A percentile compares a stretch with the other conserved stretches of the same genome.
These are phyloP conservation scores for Tieghemostelium lacteum DNA, from an alignment of 78 protist genomes.

Conservation along the genomic window DNA sequence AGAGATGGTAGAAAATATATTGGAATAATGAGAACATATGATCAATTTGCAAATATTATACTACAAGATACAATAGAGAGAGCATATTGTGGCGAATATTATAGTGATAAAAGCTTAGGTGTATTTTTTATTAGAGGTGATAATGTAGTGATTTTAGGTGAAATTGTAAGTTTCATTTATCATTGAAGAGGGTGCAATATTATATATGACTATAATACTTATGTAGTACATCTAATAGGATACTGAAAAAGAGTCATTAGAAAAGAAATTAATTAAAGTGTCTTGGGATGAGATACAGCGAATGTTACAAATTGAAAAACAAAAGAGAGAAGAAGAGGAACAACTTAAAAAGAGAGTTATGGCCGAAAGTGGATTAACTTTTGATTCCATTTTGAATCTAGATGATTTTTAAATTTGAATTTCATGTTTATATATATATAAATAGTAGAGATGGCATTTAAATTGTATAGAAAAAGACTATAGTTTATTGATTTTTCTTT, in stretches of 20 bases:
- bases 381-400: slow-evolving; percentile 63
- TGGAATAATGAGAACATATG: slow-evolving; percentile 90
- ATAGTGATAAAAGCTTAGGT: slow-evolving; percentile 84
- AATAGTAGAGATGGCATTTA: background rate
- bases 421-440: background rate
- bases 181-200: too few species aligned
- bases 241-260: slow-evolving; percentile 60
- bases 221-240: slow-evolving; percentile 4
- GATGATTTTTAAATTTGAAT: slow-evolving; percentile 47
- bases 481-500: background rate
- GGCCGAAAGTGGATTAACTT: slow-evolving; percentile 69
- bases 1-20: slow-evolving; percentile 92
- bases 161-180: slow-evolving; percentile 46
- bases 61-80: slow-evolving; percentile 89
- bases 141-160: slow-evolving; percentile 90
- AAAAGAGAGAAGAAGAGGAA: slow-evolving; percentile 48
- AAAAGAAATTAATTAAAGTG: slow-evolving; percentile 50
- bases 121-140: slow-evolving; percentile 89
- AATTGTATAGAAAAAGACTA: background rate
- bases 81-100: slow-evolving; percentile 70
- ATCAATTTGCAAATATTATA: slow-evolving; percentile 91
- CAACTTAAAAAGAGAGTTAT: slow-evolving; percentile 52
- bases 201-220: background rate
- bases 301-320: slow-evolving; percentile 33
- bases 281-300: slow-evolving; percentile 63